phyloP scores from a whole-genome alignment of 2,329 filamentous ascomycete genomes.

The Xylaria sp. region DNA sequence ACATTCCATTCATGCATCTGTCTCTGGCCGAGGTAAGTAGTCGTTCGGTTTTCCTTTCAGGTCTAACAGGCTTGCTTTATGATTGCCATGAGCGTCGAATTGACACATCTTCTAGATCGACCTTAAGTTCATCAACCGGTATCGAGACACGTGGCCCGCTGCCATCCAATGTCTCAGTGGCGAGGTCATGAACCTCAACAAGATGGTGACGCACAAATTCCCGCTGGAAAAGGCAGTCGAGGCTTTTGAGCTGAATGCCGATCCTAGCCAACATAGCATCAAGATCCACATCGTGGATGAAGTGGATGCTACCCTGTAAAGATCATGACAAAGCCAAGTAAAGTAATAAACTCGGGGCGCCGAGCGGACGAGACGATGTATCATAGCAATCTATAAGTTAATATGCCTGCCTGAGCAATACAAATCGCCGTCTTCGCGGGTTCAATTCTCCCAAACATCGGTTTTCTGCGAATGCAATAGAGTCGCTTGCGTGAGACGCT shows the following conservation, averaged over 20 bases:
- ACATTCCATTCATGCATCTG: slow-evolving; percentile 73
- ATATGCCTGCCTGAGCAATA: slow-evolving; percentile 12
- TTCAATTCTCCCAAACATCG: background rate
- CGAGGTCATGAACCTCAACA: slow-evolving; percentile 69
- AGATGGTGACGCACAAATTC: slow-evolving; percentile 70
- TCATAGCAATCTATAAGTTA: slow-evolving; percentile 26
- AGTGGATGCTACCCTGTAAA: slow-evolving; percentile 40
- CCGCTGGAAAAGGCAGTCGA: slow-evolving; percentile 69
- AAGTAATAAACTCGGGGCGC: slow-evolving; percentile 13
- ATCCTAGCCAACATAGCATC: slow-evolving; percentile 64
- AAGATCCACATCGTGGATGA: slow-evolving; percentile 70
- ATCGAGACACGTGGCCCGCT: slow-evolving; percentile 74
- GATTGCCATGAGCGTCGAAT: slow-evolving; percentile 5
- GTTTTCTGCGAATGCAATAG: slow-evolving; percentile 11
- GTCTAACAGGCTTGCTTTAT: slow-evolving; percentile 6
- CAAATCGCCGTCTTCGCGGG: background rate
- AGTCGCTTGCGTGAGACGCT: slow-evolving; percentile 15
- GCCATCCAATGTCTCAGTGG: slow-evolving; percentile 70
- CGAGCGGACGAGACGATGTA: slow-evolving; percentile 12
- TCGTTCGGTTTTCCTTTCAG: background rate
- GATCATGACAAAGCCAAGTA: slow-evolving; percentile 5
- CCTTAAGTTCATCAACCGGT: slow-evolving; percentile 76
- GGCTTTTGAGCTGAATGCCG: slow-evolving; percentile 63
- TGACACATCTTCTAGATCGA: slow-evolving; percentile 60
- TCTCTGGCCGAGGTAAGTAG: slow-evolving; percentile 66